Base-by-base conservation (phyloP, 352 stramenopile species). In the Phytophthora macrochlamydospora region DNA sequence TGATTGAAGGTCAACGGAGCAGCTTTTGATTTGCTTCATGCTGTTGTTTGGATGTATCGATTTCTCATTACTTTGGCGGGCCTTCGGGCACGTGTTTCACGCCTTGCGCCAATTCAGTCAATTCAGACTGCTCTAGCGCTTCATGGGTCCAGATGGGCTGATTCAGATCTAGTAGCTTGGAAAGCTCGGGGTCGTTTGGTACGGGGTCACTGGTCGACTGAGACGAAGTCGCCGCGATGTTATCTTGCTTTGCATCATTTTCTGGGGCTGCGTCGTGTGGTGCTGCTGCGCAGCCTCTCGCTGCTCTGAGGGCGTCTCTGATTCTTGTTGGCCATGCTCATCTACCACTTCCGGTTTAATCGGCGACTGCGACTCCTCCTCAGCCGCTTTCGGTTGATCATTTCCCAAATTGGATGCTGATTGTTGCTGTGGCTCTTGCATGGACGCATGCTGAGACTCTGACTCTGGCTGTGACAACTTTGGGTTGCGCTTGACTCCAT, bases 401-500 rank as follows among this genome's bases (percentile, higher is more conserved):
- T 6, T 40, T 40, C 35, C 43, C 14, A 28, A 29, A n/a, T 28
- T 24, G 8, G 6, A 24, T 29, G 43, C 13, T 28, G 40, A 6
- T 18, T 52, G 31, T 6, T n/a, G 12, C 3, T 8, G 24, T n/a
- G 43, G 29, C 18, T 49, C 43, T 29, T 28, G 14, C 4, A 48
- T 50, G 9, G 49, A 35, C 30, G 44, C 49, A 11, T 48, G 40
- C 13, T 73, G 43, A 7, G n/a, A 48, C 29, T 73, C 65, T 13
- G 18, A 42, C 33, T 60, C 62, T 35, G 52, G 62, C 57, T 66
- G 50, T 14, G 63, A 62, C 40, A 68, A 67, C n/a, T 71, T 59
- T 28, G 78, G 71, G 52, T 91, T 90, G 38, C 87, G 74, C n/a
- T 80, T 81, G 9, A 92, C 71, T 9, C 81, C 77, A 43, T 76